Evolutionary conservation across 345 rosid species (phyloP).

Genomic region (Dipteronia dyeriana): DNA sequence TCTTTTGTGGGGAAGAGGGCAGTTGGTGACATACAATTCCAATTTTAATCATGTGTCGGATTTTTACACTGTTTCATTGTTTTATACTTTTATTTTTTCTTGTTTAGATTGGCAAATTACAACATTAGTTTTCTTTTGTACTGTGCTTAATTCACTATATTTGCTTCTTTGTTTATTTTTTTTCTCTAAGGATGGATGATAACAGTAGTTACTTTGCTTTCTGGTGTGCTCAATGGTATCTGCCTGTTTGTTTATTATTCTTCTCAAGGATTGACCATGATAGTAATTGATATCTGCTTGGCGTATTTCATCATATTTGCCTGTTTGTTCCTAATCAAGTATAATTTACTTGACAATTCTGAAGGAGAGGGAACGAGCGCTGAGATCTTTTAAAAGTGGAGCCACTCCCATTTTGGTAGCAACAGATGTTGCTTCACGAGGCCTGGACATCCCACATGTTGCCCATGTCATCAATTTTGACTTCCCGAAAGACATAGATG

Average conservation of each 20-base stretch:
- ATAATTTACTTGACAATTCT: not conserved
- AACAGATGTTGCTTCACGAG: conserved; percentile 62
- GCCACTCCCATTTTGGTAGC: conserved; percentile 56
- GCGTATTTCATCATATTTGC: not conserved
- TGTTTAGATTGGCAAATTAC: not conserved
- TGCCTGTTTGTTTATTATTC: too few species aligned
- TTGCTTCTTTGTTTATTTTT: not conserved
- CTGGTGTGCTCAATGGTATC: too few species aligned
- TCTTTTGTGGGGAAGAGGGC: too few species aligned
- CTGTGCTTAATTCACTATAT: not conserved
- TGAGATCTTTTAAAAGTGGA: conserved; percentile 48
- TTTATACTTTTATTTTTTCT: not conserved
- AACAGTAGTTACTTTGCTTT: too few species aligned
- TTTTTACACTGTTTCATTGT: too few species aligned
- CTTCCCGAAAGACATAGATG: conserved; percentile 47
- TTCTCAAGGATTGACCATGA: too few species aligned
- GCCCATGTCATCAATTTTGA: conserved; percentile 60
- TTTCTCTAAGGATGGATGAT: not conserved
- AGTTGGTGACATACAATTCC: too few species aligned
- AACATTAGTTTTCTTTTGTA: too few species aligned
- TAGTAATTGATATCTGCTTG: not conserved
- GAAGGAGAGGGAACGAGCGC: conserved; percentile 56
- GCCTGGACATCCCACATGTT: conserved; percentile 53
- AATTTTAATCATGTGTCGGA: too few species aligned
- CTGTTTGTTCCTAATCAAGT: not conserved